These are phyloP conservation scores for Ustilago sp. DNA, from an alignment of 1,284 basidiomycete species.

Conservation along the genomic window DNA sequence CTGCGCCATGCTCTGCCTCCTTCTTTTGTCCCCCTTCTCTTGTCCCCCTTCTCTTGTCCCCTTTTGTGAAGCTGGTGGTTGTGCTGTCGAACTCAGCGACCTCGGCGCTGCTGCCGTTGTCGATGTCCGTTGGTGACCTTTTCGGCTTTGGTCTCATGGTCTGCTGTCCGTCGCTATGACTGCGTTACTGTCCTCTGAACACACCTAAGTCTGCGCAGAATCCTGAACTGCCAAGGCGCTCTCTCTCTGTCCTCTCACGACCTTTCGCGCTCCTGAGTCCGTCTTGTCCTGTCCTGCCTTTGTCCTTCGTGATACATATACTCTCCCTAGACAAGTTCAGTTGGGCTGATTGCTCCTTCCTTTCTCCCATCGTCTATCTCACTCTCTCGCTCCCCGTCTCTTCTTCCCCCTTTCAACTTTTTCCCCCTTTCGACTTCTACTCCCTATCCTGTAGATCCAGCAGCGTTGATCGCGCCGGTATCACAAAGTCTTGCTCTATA, in stretches of 20 bases:
- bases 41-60: not conserved
- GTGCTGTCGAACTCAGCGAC: conserved; percentile 19
- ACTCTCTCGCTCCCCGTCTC: not conserved
- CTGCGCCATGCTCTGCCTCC: not conserved
- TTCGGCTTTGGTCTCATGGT: not conserved
- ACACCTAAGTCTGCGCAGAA: not conserved
- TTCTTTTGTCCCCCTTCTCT: not conserved
- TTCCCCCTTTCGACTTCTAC: conserved; percentile 4
- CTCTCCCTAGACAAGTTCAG: not conserved
- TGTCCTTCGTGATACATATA: conserved; percentile 1
- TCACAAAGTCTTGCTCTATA: conserved; percentile 2
- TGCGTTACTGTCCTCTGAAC: not conserved
- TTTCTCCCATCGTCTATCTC: not conserved
- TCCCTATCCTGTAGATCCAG: conserved; percentile 16
- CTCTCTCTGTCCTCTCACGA: conserved; percentile 3
- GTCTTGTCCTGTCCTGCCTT: not conserved
- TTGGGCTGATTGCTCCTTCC: not conserved
- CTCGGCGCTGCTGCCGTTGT: not conserved
- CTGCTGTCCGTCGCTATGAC: not conserved
- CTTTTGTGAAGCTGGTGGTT: not conserved
- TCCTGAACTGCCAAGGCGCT: not conserved
- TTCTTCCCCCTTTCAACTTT: not conserved
- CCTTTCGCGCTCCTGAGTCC: not conserved
- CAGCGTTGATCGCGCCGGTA: conserved; percentile 50
- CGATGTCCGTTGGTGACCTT: not conserved